A percentile compares a stretch with the other conserved stretches of the same genome.
Evolutionary conservation across 331 rosid species (phyloP).

Genomic region (Arachis monticola): DNA sequence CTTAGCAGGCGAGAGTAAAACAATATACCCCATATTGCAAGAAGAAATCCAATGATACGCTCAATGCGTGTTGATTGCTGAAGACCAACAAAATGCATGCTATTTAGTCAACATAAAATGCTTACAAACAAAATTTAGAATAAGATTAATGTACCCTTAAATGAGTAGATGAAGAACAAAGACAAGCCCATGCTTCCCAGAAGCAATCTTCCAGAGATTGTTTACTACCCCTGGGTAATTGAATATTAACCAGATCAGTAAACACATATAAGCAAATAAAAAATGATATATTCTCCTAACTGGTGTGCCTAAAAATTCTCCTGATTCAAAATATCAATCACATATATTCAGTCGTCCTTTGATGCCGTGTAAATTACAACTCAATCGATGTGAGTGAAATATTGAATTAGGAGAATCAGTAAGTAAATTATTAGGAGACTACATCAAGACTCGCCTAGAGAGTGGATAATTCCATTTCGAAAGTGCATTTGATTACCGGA

Average conservation of each 20-base stretch:
- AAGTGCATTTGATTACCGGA: constrained; percentile 61
- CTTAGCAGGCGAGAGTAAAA: constrained; percentile 93
- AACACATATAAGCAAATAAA: no score
- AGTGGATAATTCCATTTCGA: not conserved
- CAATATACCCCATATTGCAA: constrained; percentile 97
- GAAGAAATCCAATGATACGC: constrained; percentile 89
- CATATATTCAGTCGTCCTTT: no score
- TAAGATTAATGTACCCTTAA: constrained; percentile 58
- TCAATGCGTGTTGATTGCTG: constrained; percentile 88
- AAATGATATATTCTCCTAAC: no score
- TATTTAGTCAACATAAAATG: constrained; percentile 28
- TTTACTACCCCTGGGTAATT: constrained; percentile 52
- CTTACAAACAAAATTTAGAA: constrained; percentile 31
- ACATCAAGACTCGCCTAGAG: no score
- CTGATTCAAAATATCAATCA: no score
- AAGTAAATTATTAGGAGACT: no score
- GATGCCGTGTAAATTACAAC: no score
- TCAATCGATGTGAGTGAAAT: no score
- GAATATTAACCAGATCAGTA: constrained; percentile 36
- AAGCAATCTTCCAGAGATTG: constrained; percentile 89
- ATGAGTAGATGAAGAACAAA: constrained; percentile 91
- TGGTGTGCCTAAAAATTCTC: no score
- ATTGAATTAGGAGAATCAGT: no score
- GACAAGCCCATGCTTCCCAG: constrained; percentile 99
- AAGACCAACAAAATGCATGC: constrained; percentile 36